Evolutionary conservation across 1,139 yeast species (phyloP).

Genomic region (Nakaseomyces delphensis): DNA sequence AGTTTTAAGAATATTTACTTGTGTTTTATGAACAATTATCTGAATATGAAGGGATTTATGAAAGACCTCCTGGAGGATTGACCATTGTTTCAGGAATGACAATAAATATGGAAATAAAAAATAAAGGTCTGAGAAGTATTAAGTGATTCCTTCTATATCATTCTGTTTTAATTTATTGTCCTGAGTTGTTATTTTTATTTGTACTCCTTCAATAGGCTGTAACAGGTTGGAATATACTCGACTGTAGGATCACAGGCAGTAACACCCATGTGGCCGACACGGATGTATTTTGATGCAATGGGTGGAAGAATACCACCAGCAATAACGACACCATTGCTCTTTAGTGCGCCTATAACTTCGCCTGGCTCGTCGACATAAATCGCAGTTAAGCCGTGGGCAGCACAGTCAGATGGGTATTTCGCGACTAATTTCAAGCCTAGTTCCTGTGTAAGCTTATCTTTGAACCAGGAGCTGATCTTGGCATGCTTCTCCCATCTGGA

Average conservation of each 20-base stretch:
- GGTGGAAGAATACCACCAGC: slow-evolving; percentile 91
- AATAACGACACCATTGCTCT: slow-evolving; percentile 62
- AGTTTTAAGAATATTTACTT: background rate
- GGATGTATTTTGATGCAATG: slow-evolving; percentile 71
- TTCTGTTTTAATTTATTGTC: too few species aligned
- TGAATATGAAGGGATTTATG: background rate
- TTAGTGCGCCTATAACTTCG: slow-evolving; percentile 49
- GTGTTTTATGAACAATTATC: background rate
- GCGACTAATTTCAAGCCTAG: slow-evolving; percentile 68
- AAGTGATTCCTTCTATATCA: background rate
- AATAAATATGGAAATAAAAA: slow-evolving; percentile 2
- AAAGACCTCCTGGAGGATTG: too few species aligned
- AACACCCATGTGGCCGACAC: slow-evolving; percentile 95
- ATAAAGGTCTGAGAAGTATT: too few species aligned
- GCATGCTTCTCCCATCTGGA: slow-evolving; percentile 57
- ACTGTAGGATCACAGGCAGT: slow-evolving; percentile 40
- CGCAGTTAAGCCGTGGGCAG: slow-evolving; percentile 86
- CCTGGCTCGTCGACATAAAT: slow-evolving; percentile 76
- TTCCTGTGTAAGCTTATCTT: slow-evolving; percentile 41
- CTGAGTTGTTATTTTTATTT: background rate
- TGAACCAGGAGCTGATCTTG: slow-evolving; percentile 56
- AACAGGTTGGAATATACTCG: slow-evolving; percentile 34
- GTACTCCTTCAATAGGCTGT: slow-evolving; percentile 31
- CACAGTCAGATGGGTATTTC: slow-evolving; percentile 40
- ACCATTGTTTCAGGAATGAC: background rate